phyloP scores from a whole-genome alignment of 1,284 basidiomycete species.

The Malassezia equina region DNA sequence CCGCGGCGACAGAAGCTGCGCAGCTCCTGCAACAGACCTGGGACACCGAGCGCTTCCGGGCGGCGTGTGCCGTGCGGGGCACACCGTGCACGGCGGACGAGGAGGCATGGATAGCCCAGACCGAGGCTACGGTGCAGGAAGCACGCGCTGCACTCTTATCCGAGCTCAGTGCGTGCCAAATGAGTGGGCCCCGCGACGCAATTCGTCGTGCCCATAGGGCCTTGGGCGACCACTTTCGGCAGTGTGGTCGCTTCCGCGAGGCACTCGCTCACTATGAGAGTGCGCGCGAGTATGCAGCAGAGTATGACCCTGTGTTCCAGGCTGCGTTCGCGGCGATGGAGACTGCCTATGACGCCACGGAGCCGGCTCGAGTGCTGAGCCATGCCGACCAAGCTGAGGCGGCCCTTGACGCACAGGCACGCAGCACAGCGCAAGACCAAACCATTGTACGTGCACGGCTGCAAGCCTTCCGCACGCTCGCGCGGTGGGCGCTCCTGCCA shows the following conservation, averaged over 20 bases:
- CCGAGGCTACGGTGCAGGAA: slow-evolving; percentile 55
- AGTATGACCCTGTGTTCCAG: slow-evolving; percentile 70
- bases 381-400: slow-evolving; percentile 84
- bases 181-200: slow-evolving; percentile 88
- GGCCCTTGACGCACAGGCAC: slow-evolving; percentile 59
- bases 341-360: slow-evolving; percentile 69
- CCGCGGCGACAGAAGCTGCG: slow-evolving; percentile 2
- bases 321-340: slow-evolving; percentile 51
- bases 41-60: slow-evolving; percentile 13
- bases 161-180: slow-evolving; percentile 76
- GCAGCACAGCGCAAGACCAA: too few species aligned
- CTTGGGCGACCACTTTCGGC: slow-evolving; percentile 63
- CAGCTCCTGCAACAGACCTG: slow-evolving; percentile 4
- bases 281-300: slow-evolving; percentile 73
- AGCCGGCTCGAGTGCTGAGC: slow-evolving; percentile 69
- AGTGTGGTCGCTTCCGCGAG: slow-evolving; percentile 59
- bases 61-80: slow-evolving; percentile 4
- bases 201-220: slow-evolving; percentile 80
- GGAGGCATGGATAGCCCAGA: slow-evolving; percentile 60
- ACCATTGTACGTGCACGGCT: slow-evolving; percentile 8
- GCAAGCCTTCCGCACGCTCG: slow-evolving; percentile 3
- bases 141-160: slow-evolving; percentile 69
- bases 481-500: slow-evolving; percentile 20
- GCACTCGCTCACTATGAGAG: slow-evolving; percentile 71
- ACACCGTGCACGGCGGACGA: slow-evolving; percentile 18